Evolutionary conservation across 2,329 filamentous ascomycete genomes (phyloP), one percentile per base, ranked within the genome.

Genomic region (Epichloe hybrida): DNA sequence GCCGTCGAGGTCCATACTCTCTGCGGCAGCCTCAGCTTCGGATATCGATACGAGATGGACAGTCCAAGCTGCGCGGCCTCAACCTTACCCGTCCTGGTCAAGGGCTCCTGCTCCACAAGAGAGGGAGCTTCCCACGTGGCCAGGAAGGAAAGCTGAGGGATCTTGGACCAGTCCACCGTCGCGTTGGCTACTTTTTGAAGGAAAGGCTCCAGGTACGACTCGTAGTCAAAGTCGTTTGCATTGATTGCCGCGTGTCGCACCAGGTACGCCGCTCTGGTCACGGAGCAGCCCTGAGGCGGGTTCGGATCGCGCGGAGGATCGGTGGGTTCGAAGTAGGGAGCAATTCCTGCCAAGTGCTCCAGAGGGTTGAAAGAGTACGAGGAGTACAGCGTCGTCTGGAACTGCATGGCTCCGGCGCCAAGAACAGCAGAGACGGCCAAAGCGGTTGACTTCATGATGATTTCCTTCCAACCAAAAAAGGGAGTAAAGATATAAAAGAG

Each of bases 1-100:
- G 81, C 80, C 0, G 79, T 81, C 6, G 77, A 80, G 2, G 79
- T 72, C 79, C 80, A 84, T 2, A 83, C 69, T 46, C 72, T 73
- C 53, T 69, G 67, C 0, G 80, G 80, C 5, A 73, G 59, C 51
- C 65, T 69, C 38, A 84, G 64, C 41, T 67, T 64, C 0, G 75
- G 74, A 57, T 84, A 84, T 46, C 79, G 70, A 58, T 53, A 53
- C 46, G 52, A 81, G 75, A 15, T 72, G 72, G 17, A 84, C 64
- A 50, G 78, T 71, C 80, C 81, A 11, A 84, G 67, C 55, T 77
- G 71, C 17, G 76, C 72, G 1, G 80, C 77, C 60, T 83, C 78
- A 4, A 82, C 67, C 54, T 72, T 71, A n/a, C 81, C 80, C 20
- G 80, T 73, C 15, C 76, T 70, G 12, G 80, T 84, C 44, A 84